Conservation (phyloP, 805 yeast genomes). For the Candida suzukii region DNA sequence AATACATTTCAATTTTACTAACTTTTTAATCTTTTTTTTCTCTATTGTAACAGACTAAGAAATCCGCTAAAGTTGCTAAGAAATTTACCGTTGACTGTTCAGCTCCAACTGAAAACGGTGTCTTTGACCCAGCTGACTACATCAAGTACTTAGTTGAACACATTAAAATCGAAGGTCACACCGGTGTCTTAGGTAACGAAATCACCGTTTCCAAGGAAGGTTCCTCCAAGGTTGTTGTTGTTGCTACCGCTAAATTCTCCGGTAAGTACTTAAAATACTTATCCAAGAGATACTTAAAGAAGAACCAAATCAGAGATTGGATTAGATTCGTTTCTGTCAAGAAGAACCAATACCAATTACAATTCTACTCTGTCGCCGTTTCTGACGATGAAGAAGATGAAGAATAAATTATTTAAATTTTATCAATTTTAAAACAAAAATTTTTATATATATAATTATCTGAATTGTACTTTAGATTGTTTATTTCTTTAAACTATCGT, state of each 20-base stretch:
- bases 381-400: conserved; percentile 92
- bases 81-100: conserved; percentile 94
- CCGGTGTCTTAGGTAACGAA: conserved; percentile 95
- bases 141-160: conserved; percentile 97
- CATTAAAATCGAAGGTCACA: conserved; percentile 96
- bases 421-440: neutral
- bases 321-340: conserved; percentile 96
- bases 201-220: conserved; percentile 84
- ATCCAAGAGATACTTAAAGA: conserved; percentile 99
- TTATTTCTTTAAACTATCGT: no score
- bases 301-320: conserved; percentile 99
- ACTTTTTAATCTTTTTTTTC: neutral
- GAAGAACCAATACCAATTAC: conserved; percentile 93
- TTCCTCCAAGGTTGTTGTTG: conserved; percentile 82
- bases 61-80: conserved; percentile 67
- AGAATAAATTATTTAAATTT: conserved; percentile 46
- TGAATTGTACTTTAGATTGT: neutral
- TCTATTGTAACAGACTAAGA: conserved; percentile 50
- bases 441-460: conserved; percentile 1
- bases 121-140: conserved; percentile 95
- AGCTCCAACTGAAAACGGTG: conserved; percentile 96
- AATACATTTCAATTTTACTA: conserved; percentile 2
- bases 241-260: conserved; percentile 90
- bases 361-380: conserved; percentile 97
- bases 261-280: conserved; percentile 99